Evolutionary conservation across 148 eudicot species (phyloP).

Genomic region (Rhododendron williamsianum): DNA sequence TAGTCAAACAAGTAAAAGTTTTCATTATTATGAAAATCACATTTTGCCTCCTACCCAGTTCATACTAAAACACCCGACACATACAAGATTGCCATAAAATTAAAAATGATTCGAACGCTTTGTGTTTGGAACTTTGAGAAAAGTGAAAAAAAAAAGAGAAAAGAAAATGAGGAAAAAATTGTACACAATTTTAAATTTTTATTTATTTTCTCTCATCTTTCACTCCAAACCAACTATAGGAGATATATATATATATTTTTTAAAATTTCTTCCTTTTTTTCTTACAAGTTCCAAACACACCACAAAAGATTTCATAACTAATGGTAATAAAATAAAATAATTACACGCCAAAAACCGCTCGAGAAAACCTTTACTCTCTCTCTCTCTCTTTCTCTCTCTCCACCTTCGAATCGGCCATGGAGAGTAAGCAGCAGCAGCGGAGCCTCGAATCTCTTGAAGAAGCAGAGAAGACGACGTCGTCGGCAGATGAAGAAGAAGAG

Average conservation of each 20-base stretch:
- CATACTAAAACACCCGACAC: background rate
- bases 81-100: background rate
- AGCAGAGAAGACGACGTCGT: background rate
- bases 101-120: background rate
- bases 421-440: constrained; percentile 11
- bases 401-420: constrained; percentile 17
- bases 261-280: background rate
- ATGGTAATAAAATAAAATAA: background rate
- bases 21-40: background rate
- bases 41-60: background rate
- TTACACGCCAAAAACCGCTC: constrained; percentile 3
- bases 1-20: background rate
- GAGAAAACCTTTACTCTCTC: constrained; percentile 6
- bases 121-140: too few relatives aligned
- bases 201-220: too few relatives aligned
- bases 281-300: background rate
- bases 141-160: too few relatives aligned
- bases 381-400: background rate
- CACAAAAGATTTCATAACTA: background rate
- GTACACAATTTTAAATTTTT: too few relatives aligned
- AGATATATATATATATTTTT: too few relatives aligned
- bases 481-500: background rate
- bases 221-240: background rate
- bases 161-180: too few relatives aligned
- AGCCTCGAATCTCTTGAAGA: constrained; percentile 4